Conservation (phyloP, 176 grass and related monocot genomes). For the Cymbopogon citratus region DNA sequence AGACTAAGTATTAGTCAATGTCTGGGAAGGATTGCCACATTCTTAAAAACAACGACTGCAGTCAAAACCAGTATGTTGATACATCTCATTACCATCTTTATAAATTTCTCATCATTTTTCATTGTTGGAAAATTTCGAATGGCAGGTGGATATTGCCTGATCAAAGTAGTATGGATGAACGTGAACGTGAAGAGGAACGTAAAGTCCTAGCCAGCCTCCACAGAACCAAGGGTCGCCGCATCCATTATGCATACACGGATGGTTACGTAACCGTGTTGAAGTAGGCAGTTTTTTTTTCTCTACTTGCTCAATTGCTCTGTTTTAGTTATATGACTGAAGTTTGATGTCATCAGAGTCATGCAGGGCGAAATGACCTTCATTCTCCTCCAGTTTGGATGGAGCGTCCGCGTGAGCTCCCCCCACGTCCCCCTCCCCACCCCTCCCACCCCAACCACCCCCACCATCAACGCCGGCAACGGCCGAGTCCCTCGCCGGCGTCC, state of each 20-base stretch:
- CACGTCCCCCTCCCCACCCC: too few relatives aligned
- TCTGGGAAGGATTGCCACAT: not conserved
- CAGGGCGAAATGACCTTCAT: too few relatives aligned
- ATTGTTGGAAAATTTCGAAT: not conserved
- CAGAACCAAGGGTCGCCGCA: not conserved
- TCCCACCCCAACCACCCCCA: too few relatives aligned
- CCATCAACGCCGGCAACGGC: too few relatives aligned
- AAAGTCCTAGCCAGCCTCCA: not conserved
- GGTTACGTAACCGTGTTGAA: not conserved
- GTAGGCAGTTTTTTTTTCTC: not conserved
- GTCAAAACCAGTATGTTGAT: not conserved
- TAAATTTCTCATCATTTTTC: not conserved
- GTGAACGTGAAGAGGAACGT: not conserved
- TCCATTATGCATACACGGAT: not conserved
- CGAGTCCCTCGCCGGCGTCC: too few relatives aligned
- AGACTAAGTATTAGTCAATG: not conserved
- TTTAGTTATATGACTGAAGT: not conserved
- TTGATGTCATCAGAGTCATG: too few relatives aligned
- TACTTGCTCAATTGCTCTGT: not conserved
- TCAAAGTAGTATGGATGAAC: not conserved
- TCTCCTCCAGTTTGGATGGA: too few relatives aligned
- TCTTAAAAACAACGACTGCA: not conserved
- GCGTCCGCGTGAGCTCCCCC: too few relatives aligned
- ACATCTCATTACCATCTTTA: not conserved
- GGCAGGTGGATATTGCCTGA: not conserved